Base-by-base conservation (phyloP, 306 rosid genomes). In the Lathyrus aphaca region DNA sequence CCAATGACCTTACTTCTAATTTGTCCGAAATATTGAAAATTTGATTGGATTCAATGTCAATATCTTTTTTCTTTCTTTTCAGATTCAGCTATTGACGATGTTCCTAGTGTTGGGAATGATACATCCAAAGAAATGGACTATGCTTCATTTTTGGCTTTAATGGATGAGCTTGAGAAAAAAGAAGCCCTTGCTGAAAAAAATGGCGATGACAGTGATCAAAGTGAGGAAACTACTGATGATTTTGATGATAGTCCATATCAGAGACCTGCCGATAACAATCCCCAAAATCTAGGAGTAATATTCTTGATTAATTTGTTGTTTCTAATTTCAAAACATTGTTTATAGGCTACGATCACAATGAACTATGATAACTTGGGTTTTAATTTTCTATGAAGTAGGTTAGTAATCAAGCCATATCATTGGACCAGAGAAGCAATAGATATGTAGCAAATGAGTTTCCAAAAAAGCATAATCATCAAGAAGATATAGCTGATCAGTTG, bases 151-250 rank as follows among this genome's bases (percentile, higher is more conserved):
- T 56, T 80, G 79, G 19, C 94, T 55, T 80, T 72, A 80, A 29
- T 86, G 82, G 97, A 86, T 64, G 90, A 86, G 69, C 94, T 93
- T 29, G 98, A 90, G 84, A 78, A 72, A 68, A 72, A 72, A 66
- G 89, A 93, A 81, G 96, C 88, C 76, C 89, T 80, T 81, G 94
- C 83, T 71, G 94, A 91, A 23, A 86, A 85, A 78, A 73, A 61
- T 69, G 75, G 65, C 46, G 21, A 45, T 57, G 69, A 43, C 39
- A 39, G 60, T 64, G 84, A 80, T 38, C 69, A 78, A 58, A 84
- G 77, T 14, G 85, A 81, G 72, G 66, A 79, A 75, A 57, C 63
- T 61, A 64, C 79, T 42, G 77, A 48, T 65, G 76, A 54, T 43
- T 32, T 74, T 73, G 79, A 77, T 60, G 74, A 57, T 66, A 70